A percentile compares a stretch with the other conserved stretches of the same genome.
phyloP scores from a whole-genome alignment of 2,329 filamentous ascomycete species.

The Ceratocystis cubensis region DNA sequence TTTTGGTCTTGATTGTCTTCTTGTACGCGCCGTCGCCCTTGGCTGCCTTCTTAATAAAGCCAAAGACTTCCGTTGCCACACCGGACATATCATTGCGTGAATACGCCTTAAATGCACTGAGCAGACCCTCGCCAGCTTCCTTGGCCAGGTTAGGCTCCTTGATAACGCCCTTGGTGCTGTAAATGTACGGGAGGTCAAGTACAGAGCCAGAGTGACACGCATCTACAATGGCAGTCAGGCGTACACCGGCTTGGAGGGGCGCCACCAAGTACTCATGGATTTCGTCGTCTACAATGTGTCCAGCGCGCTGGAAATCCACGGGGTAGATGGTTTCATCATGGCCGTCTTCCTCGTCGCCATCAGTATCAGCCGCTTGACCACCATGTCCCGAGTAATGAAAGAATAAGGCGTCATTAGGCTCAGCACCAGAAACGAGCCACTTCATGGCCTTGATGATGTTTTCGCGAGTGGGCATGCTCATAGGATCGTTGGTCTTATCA shows the following conservation, averaged over 20 bases:
- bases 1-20: conserved; percentile 74
- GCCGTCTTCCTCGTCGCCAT: conserved; percentile 67
- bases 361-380: conserved; percentile 58
- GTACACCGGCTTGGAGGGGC: conserved; percentile 67
- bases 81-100: conserved; percentile 71
- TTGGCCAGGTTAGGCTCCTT: conserved; percentile 73
- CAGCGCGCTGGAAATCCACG: conserved; percentile 55
- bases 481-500: conserved; percentile 55
- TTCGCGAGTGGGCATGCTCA: conserved; percentile 59
- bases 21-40: conserved; percentile 66
- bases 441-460: conserved; percentile 65
- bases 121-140: conserved; percentile 60
- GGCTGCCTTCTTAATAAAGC: conserved; percentile 57
- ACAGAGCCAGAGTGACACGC: conserved; percentile 69
- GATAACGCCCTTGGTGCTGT: conserved; percentile 66
- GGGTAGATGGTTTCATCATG: conserved; percentile 71
- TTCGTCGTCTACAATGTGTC: conserved; percentile 66
- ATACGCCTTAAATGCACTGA: conserved; percentile 64
- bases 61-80: conserved; percentile 68
- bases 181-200: conserved; percentile 66
- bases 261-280: conserved; percentile 68
- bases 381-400: conserved; percentile 69
- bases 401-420: conserved; percentile 64
- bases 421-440: conserved; percentile 60
- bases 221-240: conserved; percentile 71